phyloP scores from a whole-genome alignment of 2,329 filamentous ascomycete genomes.

The Cercospora janseana region DNA sequence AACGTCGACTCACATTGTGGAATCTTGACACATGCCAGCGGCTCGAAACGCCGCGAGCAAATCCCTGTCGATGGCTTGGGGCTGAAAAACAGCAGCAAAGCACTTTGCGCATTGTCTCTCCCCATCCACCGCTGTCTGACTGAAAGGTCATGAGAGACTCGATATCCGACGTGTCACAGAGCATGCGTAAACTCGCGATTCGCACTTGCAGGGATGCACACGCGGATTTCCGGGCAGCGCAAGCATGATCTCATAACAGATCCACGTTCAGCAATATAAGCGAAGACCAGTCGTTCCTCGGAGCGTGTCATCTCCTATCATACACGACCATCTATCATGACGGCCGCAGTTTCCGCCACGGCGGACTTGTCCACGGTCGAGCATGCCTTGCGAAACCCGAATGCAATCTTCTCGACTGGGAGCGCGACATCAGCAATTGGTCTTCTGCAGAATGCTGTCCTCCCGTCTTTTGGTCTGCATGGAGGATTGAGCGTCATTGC shows the following conservation, averaged over 20 bases:
- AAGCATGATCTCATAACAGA: slow-evolving; percentile 16
- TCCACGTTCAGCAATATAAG: slow-evolving; percentile 5
- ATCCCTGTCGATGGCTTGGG: too few relatives aligned
- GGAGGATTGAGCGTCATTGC: slow-evolving; percentile 53
- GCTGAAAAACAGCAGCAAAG: too few relatives aligned
- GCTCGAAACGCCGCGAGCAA: too few relatives aligned
- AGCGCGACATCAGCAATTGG: slow-evolving; percentile 40
- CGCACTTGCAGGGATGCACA: slow-evolving; percentile 12
- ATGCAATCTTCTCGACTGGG: background rate
- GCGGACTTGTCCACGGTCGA: slow-evolving; percentile 14
- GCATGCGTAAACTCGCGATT: background rate
- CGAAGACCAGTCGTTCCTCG: background rate
- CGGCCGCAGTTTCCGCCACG: slow-evolving; percentile 12
- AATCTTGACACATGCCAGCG: too few relatives aligned
- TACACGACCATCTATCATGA: background rate
- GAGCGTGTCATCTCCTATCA: background rate
- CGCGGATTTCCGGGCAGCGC: slow-evolving; percentile 10
- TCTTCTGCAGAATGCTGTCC: slow-evolving; percentile 53
- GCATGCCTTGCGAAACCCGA: background rate
- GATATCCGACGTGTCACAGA: background rate
- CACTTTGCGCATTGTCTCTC: too few relatives aligned
- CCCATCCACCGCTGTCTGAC: too few relatives aligned
- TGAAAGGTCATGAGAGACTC: too few relatives aligned
- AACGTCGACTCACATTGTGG: too few relatives aligned
- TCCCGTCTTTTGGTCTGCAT: slow-evolving; percentile 56